phyloP scores from a whole-genome alignment of 1,139 yeast genomes.

The Eremothecium gossypii region DNA sequence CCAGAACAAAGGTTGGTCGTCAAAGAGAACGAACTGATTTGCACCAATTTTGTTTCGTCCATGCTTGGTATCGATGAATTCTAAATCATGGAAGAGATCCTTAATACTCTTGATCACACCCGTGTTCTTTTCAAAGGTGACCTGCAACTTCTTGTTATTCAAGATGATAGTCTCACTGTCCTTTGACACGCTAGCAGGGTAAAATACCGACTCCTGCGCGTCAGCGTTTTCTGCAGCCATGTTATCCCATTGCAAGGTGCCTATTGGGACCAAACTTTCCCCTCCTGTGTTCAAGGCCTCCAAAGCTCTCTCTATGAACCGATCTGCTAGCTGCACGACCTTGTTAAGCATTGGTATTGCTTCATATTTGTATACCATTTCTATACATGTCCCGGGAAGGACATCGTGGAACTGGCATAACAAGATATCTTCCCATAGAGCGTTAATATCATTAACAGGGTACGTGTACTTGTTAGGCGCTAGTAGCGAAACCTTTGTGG shows the following conservation, averaged over 20 bases:
- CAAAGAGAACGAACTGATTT: conserved; percentile 69
- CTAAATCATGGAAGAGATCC: conserved; percentile 54
- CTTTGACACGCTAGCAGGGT: conserved; percentile 3
- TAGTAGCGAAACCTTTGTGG: conserved; percentile 60
- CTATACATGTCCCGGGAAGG: conserved; percentile 91
- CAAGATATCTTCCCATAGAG: conserved; percentile 79
- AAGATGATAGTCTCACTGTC: conserved; percentile 28
- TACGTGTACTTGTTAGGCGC: conserved; percentile 46
- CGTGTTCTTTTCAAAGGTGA: conserved; percentile 40
- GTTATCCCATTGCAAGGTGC: conserved; percentile 26
- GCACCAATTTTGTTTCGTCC: conserved; percentile 50
- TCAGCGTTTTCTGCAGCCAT: neutral
- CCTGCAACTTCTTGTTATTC: conserved; percentile 52
- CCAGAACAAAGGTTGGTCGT: conserved; percentile 82
- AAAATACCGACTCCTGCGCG: neutral
- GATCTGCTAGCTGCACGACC: conserved; percentile 45
- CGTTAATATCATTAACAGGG: conserved; percentile 59
- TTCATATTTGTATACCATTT: conserved; percentile 84
- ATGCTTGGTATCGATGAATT: conserved; percentile 51
- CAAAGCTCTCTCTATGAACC: conserved; percentile 47
- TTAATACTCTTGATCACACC: conserved; percentile 64
- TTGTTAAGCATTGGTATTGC: conserved; percentile 70
- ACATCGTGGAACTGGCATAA: conserved; percentile 96
- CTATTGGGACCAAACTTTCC: conserved; percentile 26
- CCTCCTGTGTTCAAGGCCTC: conserved; percentile 28